These are phyloP conservation scores for Sequoia sempervirens DNA, from an alignment of 75 land plant species.

Conservation along the genomic window DNA sequence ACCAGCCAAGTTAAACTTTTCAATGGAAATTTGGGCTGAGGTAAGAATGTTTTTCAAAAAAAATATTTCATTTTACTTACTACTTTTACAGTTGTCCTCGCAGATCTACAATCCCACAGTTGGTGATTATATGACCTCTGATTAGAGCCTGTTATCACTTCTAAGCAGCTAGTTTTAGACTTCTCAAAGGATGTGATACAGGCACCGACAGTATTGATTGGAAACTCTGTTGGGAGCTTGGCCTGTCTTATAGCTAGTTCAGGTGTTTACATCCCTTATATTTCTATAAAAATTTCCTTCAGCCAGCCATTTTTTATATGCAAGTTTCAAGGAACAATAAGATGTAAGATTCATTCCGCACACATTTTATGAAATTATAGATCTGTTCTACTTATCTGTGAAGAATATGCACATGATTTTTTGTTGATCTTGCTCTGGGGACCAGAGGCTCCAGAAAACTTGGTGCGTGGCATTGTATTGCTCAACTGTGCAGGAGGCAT, in stretches of 20 bases:
- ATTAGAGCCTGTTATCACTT: not conserved
- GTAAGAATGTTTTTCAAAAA: constrained; percentile 20
- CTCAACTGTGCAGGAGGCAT: constrained; percentile 97
- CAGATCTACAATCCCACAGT: not conserved
- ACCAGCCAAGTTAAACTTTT: constrained; percentile 63
- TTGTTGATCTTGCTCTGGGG: constrained; percentile 3
- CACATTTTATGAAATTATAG: not conserved
- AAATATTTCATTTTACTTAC: not conserved
- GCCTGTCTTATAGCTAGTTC: constrained; percentile 90
- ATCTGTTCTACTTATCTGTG: not conserved
- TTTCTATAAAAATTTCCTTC: not conserved
- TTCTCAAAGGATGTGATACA: constrained; percentile 64
- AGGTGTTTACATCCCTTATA: constrained; percentile 23
- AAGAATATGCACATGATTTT: constrained; percentile 5
- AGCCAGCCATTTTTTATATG: not conserved
- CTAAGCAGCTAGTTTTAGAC: constrained; percentile 68
- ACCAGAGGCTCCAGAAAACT: constrained; percentile 46
- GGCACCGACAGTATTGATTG: constrained; percentile 72
- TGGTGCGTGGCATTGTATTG: constrained; percentile 79
- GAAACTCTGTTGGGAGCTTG: constrained; percentile 93
- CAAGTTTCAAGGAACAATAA: not conserved
- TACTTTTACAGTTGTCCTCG: not conserved
- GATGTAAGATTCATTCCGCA: not conserved
- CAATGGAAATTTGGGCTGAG: constrained; percentile 86
- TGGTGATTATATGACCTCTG: not conserved